Evolutionary conservation across 163 green algal genomes (phyloP), one percentile per base, ranked within the genome.

Genomic region (Picocystis sp.): DNA sequence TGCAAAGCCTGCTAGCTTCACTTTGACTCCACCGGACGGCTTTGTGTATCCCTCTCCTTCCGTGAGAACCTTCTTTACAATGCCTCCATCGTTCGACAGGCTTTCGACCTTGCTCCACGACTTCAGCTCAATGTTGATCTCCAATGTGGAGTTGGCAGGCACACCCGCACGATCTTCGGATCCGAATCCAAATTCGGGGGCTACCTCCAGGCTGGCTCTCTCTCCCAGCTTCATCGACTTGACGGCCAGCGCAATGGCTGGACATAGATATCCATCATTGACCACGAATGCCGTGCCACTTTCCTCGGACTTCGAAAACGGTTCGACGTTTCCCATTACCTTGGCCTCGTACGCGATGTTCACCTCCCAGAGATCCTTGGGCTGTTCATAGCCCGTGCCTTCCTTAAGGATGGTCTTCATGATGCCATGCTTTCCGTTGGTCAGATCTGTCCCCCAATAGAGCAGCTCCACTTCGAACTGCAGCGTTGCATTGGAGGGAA

Each of bases 171-270:
- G 46, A 29, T 62, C 73, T 11, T 69, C 60, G 10, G 53, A 61
- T 13, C 73, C 74, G 67, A 81, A 84, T 12, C 68, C 80, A 66
- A 75, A 93, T 50, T 76, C 55, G 6, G 80, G 69, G 22, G 61
- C 59, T 11, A 93, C 63, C 56, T 65, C 44, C 17, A 93, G 65
- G 2, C 50, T 33, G 0, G 49, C 79, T 47, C 60, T 43, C 67
- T 94, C 86, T 3, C 69, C 72, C 47, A 76, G 68, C 65, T 91
- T 92, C 85, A 96, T 96, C 2, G 64, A 82, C 55, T 66, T 76
- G 22, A 86, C 53, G 15, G 76, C 77, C 3, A 65, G 44, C 10
- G 13, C 24, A 19, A 89, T 44, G 22, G 58, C 74, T 17, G 55
- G 34, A 33, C 56, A 61, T 5, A 23, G 33, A n/a, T 25, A 8